phyloP scores from a whole-genome alignment of 2,329 filamentous ascomycete species.

The Sporothrix curviconia region DNA sequence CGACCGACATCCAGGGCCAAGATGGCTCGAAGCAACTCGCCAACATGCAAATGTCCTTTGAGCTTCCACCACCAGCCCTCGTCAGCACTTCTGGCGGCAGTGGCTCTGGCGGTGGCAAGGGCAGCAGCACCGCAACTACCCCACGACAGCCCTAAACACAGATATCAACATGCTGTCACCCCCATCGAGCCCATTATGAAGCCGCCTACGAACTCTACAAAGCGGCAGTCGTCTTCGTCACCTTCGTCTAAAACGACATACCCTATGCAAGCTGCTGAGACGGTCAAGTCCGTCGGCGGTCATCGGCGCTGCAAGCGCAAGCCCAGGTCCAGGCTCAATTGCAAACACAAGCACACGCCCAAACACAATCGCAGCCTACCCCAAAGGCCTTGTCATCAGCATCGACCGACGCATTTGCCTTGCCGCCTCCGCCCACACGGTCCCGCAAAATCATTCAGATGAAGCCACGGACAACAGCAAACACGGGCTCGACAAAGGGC shows the following conservation, averaged over 20 bases:
- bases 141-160: constrained; percentile 15
- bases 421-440: constrained; percentile 86
- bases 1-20: constrained; percentile 70
- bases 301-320: constrained; percentile 29
- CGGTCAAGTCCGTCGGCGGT: constrained; percentile 47
- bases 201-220: background rate
- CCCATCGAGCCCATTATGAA: constrained; percentile 14
- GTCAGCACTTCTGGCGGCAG: constrained; percentile 30
- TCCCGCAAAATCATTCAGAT: constrained; percentile 97
- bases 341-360: background rate
- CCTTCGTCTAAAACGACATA: constrained; percentile 9
- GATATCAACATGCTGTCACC: constrained; percentile 31
- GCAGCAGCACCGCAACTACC: constrained; percentile 24
- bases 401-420: constrained; percentile 61
- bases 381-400: background rate
- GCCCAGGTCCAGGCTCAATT: background rate
- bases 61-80: constrained; percentile 71
- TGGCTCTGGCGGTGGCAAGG: background rate
- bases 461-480: constrained; percentile 56
- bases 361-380: background rate
- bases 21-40: constrained; percentile 56
- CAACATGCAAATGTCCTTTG: constrained; percentile 61
- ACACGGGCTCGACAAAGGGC: constrained; percentile 15
- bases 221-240: background rate
- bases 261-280: constrained; percentile 30